phyloP scores from a whole-genome alignment of 1,284 basidiomycete genomes.

The Pyrrhoderma lamaoense region DNA sequence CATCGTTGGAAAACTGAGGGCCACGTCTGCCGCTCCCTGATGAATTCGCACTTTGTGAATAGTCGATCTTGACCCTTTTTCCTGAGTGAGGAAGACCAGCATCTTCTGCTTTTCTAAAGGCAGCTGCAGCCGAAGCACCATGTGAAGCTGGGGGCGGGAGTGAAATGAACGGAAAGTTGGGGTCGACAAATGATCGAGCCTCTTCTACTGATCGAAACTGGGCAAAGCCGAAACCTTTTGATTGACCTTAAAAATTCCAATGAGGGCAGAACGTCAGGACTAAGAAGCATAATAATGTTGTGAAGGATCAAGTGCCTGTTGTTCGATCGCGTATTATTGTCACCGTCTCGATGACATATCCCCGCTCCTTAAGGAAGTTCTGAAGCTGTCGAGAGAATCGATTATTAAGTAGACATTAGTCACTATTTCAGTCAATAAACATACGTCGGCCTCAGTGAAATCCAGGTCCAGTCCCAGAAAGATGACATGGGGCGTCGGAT shows the following conservation, averaged over 20 bases:
- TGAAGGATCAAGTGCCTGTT: conserved; percentile 86
- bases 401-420: conserved; percentile 23
- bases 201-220: conserved; percentile 80
- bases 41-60: conserved; percentile 71
- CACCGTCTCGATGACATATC: conserved; percentile 72
- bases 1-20: conserved; percentile 72
- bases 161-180: conserved; percentile 76
- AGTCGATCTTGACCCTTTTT: conserved; percentile 85
- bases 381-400: conserved; percentile 46
- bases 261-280: conserved; percentile 57
- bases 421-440: conserved; percentile 18
- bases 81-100: conserved; percentile 58
- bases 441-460: conserved; percentile 83
- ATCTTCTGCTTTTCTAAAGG: conserved; percentile 65
- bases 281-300: conserved; percentile 46
- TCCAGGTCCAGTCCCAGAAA: conserved; percentile 86
- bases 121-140: conserved; percentile 60
- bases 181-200: conserved; percentile 81
- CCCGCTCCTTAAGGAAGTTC: conserved; percentile 36
- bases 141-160: conserved; percentile 80
- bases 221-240: conserved; percentile 92
- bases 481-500: conserved; percentile 83
- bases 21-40: conserved; percentile 54
- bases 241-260: conserved; percentile 70
- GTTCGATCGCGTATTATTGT: conserved; percentile 91